A percentile compares a stretch with the other conserved stretches of the same genome.
phyloP scores from a whole-genome alignment of 495 filamentous ascomycete genomes.

The Penicillium odoratum region DNA sequence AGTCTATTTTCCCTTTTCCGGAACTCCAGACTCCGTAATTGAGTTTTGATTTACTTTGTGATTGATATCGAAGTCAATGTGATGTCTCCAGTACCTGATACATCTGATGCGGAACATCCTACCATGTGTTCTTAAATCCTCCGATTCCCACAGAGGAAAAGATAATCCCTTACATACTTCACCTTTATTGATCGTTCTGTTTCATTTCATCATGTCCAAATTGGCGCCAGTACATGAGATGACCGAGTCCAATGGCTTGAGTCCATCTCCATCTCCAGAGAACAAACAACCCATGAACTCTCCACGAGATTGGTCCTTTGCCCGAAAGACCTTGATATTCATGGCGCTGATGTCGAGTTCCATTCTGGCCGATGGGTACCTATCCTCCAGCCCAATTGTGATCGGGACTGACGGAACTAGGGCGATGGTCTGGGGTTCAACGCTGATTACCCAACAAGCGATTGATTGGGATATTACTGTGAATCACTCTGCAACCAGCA shows the following conservation, averaged over 20 bases:
- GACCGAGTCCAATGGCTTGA: slow-evolving; percentile 17
- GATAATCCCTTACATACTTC: background rate
- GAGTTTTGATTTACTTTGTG: no score
- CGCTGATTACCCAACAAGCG: slow-evolving; percentile 49
- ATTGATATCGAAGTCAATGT: no score
- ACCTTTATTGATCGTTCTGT: background rate
- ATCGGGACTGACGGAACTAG: slow-evolving; percentile 19
- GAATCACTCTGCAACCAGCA: slow-evolving; percentile 43
- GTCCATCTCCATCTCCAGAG: slow-evolving; percentile 11
- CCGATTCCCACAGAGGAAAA: background rate
- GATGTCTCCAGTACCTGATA: background rate
- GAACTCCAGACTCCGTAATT: no score
- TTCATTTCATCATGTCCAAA: slow-evolving; percentile 19
- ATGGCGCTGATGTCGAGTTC: slow-evolving; percentile 39
- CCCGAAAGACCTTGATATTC: slow-evolving; percentile 37
- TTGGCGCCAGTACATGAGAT: background rate
- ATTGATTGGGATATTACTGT: slow-evolving; percentile 47
- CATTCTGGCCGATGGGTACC: slow-evolving; percentile 39
- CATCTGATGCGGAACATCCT: background rate
- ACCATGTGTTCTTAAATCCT: background rate
- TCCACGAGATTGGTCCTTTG: slow-evolving; percentile 30
- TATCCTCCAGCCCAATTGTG: background rate
- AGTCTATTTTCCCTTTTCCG: no score
- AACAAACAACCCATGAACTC: slow-evolving; percentile 16
- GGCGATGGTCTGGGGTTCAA: slow-evolving; percentile 52